These are phyloP conservation scores for Ophiostoma sp. DNA, from an alignment of 2,329 filamentous ascomycete genomes.

Conservation along the genomic window DNA sequence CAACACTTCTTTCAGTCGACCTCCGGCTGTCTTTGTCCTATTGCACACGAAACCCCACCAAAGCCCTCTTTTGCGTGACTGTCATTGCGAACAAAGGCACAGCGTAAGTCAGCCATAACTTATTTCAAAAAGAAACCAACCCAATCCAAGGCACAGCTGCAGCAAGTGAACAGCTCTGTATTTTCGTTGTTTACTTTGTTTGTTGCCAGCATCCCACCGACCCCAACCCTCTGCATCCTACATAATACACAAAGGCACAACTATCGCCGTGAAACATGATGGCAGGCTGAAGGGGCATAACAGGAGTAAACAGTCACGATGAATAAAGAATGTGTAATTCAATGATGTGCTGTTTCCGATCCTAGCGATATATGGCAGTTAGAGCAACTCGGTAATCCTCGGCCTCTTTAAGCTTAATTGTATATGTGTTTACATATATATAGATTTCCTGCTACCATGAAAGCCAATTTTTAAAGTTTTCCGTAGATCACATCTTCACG, in stretches of 20 bases:
- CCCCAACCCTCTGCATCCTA: constrained; percentile 7
- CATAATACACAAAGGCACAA: background rate
- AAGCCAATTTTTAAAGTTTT: too few species aligned
- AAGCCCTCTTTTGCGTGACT: background rate
- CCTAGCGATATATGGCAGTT: background rate
- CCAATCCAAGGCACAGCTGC: constrained; percentile 2
- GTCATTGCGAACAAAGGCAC: background rate
- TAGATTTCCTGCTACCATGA: background rate
- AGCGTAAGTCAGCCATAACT: background rate
- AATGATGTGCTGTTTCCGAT: background rate
- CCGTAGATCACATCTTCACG: background rate
- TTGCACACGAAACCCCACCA: background rate
- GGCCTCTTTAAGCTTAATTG: background rate
- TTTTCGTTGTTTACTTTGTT: constrained; percentile 6
- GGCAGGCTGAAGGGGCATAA: background rate
- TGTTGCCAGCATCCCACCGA: background rate
- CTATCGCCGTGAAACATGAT: constrained; percentile 4
- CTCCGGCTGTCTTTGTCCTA: background rate
- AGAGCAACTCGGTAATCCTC: background rate
- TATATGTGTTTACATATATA: background rate
- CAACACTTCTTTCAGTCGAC: background rate
- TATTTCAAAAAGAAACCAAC: background rate
- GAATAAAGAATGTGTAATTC: background rate
- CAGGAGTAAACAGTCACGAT: background rate
- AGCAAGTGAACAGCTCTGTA: background rate